Conservation (phyloP, 73 alveolate genomes). For the Uronychia setigera region DNA sequence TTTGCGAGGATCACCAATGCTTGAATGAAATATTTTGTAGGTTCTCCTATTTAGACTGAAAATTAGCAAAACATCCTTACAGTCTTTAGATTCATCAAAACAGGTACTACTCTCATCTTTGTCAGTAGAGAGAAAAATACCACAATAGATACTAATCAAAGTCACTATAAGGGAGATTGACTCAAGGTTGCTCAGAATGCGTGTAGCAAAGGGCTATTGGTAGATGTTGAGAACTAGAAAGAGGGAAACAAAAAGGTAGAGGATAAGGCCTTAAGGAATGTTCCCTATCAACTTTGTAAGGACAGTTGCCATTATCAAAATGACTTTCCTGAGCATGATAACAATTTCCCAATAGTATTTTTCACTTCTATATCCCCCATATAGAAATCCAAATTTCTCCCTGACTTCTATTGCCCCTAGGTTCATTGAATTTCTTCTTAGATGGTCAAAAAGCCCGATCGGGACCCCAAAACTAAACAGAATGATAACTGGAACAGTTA, state of each 20-base stretch:
- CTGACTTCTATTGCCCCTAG: too few relatives aligned
- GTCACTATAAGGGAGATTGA: slow-evolving; percentile 26
- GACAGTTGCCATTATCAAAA: too few relatives aligned
- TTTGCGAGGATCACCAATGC: not conserved
- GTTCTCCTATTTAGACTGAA: not conserved
- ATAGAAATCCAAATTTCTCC: too few relatives aligned
- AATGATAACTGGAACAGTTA: too few relatives aligned
- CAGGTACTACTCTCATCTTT: not conserved
- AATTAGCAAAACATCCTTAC: not conserved
- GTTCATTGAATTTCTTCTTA: too few relatives aligned
- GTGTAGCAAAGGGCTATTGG: slow-evolving; percentile 30
- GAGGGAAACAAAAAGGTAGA: slow-evolving; percentile 23
- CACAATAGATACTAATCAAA: slow-evolving; percentile 55
- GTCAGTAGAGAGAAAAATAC: slow-evolving; percentile 48
- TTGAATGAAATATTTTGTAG: not conserved
- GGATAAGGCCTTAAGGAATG: slow-evolving; percentile 61
- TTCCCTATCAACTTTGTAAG: too few relatives aligned
- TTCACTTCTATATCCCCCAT: too few relatives aligned
- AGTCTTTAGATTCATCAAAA: not conserved
- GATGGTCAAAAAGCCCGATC: too few relatives aligned
- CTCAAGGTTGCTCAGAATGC: slow-evolving; percentile 40
- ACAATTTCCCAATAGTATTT: too few relatives aligned
- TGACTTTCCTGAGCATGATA: too few relatives aligned
- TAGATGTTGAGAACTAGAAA: slow-evolving; percentile 26
- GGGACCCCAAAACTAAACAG: too few relatives aligned